Base-by-base conservation (phyloP, 2,329 filamentous ascomycete genomes). In the Drechslera avenae region DNA sequence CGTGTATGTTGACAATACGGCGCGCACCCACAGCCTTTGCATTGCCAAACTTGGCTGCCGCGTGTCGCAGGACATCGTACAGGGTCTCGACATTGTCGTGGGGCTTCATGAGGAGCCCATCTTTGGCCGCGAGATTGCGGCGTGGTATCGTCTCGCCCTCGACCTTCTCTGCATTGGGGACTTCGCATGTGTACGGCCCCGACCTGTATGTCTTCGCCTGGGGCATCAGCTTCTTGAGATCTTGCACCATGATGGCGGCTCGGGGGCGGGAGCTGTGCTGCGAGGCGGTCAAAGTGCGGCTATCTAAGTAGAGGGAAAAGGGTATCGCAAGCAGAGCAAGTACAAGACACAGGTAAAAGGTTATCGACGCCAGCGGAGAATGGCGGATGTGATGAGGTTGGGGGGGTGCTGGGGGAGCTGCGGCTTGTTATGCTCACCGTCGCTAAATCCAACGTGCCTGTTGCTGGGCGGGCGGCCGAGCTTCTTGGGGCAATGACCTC, bases 71-170 rank as follows among this genome's bases (percentile, higher is more conserved):
- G 59, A 96, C 83, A 65, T 95, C 89, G 76, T 86, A 94, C 63
- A 91, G 83, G 46, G 91, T 96, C 60, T 81, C 77, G 71, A 93
- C 81, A 58, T 87, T 88, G 33, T 87, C 82, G 46, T 84, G 79
- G 3, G 90, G 89, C 8, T 79, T 83, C 46, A 80, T 78, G 56
- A 84, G 77, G 51, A 96, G 85, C 43, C 82, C 85, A 63, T 95
- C 81, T 72, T 88, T 89, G 57, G 87, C 84, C 52, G 80, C 79
- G 47, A 84, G 80, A 72, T 95, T 86, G 52, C 91, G 84, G 63
- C 90, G 87, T 32, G 91, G 91, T 59, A 91, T 86, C 41, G 91
- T 93, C 79, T 96, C 91, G 77, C 91, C 91, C 5, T 87, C 80
- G 54, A 88, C 82, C 62, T 86, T 85, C 68, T 86, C 76, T 59